Base-by-base conservation (phyloP, 768 basidiomycete species). In the Tricholoma hemisulphureum region DNA sequence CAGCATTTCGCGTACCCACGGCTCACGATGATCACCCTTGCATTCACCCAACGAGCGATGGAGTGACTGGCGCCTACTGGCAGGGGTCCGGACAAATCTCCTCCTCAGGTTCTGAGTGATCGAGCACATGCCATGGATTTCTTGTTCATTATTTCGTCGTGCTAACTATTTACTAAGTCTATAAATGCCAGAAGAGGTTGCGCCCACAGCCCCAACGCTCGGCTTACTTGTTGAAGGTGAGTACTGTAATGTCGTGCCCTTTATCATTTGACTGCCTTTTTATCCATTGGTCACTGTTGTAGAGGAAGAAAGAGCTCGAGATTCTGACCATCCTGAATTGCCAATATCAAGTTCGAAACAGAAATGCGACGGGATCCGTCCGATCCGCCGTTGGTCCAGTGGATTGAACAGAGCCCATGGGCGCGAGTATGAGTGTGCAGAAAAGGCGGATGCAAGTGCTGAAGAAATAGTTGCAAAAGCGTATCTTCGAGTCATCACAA, bases 321-420 rank as follows among this genome's bases (percentile, higher is more conserved):
- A 35, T 18, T n/a, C 6, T 23, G n/a, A 9, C 20, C 45, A 2
- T 18, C n/a, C 21, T 13, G n/a, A 2, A 20, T 4, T 35, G 50
- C 26, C 26, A 13, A 16, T 24, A 9, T 21, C 16, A 13, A 43
- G 14, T 18, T 20, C 43, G n/a, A 45, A 34, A 10, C 61, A 87
- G 85, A 81, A 83, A 81, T 87, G 85, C 65, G 83, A 85, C 63
- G 83, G 83, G 16, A 67, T 66, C 23, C 81, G 82, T 37, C 85
- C 85, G 14, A 73, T 79, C 32, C 86, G 85, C 64, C 69, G 71
- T 20, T 82, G 83, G 62, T 87, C 85, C 63, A 68, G 69, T 59
- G 81, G 82, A 60, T 80, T 83, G 71, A 81, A 80, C 65, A 71
- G 84, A 23, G 68, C 71, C 4, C 71, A 76, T 23, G 78, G 82